Base-by-base conservation (phyloP, 1,139 yeast genomes). In the Diutina rugosa region DNA sequence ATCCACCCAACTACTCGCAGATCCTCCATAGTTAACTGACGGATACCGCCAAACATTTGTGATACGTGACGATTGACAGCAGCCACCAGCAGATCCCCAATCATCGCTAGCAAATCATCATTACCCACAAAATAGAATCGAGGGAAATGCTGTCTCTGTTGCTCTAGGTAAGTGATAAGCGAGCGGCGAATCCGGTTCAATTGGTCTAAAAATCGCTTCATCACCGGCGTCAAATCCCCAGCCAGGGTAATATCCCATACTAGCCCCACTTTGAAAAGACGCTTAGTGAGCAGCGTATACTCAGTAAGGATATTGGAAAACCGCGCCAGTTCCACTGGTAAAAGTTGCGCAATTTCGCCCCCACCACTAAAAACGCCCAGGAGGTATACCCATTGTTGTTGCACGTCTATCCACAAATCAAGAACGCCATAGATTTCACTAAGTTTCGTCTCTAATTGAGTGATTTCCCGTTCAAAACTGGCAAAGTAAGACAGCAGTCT, bases 111-210 rank as follows among this genome's bases (percentile, higher is more conserved):
- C 48, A 93, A 72, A 65, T 91, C 97, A 61, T 90, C 97, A 65
- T 93, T 93, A 6, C 98, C 97, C 47, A 93, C 72, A 64, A 93
- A 91, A 63, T 86, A 90, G 59, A 91, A 87, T 54, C 98, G 75
- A 0, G 97, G 93, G 63, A 87, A 91, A 2, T 77, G 61, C 55
- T 81, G 86, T 61, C 98, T 73, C 64, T 91, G 96, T 53, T 78
- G 80, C 63, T 91, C 97, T 55, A 91, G 74, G 65, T 85, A 93
- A 16, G 88, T 95, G 1, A 85, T 77, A 18, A 93, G 74, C 0
- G 97, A 85, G 57, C 78, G 80, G 56, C 85, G 79, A 2, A 90
- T 80, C 61, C 78, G 81, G 2, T 64, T 65, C 49, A 91, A 72
- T 46, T 85, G 76, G 0, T 84, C 89, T 2, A 77, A 67, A 7